A percentile compares a stretch with the other conserved stretches of the same genome.
Evolutionary conservation across 352 stramenopile species (phyloP).

Genomic region (Phytophthora cryptogea): DNA sequence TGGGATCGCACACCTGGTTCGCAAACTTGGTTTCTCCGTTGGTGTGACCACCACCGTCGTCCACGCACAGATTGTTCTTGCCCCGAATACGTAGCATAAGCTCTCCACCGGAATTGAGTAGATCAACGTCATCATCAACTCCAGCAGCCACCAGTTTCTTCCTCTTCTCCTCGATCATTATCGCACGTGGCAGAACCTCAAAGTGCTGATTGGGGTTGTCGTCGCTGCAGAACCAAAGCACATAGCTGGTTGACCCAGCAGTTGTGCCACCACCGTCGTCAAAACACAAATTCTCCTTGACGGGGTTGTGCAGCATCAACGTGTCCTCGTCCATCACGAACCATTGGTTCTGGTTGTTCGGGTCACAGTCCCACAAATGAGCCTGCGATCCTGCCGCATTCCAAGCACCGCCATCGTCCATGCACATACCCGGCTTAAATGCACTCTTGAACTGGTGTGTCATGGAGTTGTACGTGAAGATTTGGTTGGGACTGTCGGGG

Average conservation of each 20-base stretch:
- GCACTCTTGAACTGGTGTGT: slow-evolving; percentile 16
- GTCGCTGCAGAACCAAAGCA: slow-evolving; percentile 11
- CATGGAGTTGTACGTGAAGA: slow-evolving; percentile 31
- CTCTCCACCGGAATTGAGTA: slow-evolving; percentile 19
- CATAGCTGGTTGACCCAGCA: slow-evolving; percentile 5
- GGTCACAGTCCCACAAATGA: slow-evolving; percentile 17
- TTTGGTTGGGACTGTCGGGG: slow-evolving; percentile 37
- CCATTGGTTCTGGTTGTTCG: slow-evolving; percentile 17
- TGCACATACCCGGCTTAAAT: slow-evolving; percentile 10
- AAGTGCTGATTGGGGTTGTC: slow-evolving; percentile 42
- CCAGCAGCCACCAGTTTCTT: slow-evolving; percentile 17
- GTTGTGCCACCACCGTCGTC: slow-evolving; percentile 28
- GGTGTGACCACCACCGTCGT: slow-evolving; percentile 33
- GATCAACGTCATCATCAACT: slow-evolving; percentile 15
- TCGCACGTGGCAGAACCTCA: slow-evolving; percentile 24
- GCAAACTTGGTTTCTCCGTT: slow-evolving; percentile 28
- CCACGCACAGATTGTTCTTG: slow-evolving; percentile 36
- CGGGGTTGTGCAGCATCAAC: slow-evolving; percentile 28
- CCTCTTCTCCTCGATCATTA: slow-evolving; percentile 17
- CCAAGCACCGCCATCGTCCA: slow-evolving; percentile 12
- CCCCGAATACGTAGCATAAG: slow-evolving; percentile 27
- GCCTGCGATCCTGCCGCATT: slow-evolving; percentile 7
- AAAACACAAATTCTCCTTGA: slow-evolving; percentile 35
- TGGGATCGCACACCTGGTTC: slow-evolving; percentile 23
- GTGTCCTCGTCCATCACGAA: slow-evolving; percentile 30